Conservation (phyloP, 192 early-diverging fungal species). For the Geranomyces variabilis region DNA sequence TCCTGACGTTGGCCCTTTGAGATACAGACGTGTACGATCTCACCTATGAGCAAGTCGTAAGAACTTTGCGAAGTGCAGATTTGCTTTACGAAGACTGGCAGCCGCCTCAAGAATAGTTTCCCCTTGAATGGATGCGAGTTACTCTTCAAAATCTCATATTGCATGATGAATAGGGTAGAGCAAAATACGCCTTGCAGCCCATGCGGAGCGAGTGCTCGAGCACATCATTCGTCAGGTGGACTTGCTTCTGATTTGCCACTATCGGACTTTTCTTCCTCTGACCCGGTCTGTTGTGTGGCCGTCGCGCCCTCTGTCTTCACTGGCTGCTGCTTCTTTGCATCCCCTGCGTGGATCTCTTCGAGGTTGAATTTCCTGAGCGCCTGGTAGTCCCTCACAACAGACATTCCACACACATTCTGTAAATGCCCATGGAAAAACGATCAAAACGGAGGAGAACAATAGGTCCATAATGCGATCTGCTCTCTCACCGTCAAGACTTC, state of each 20-base stretch:
- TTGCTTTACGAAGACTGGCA: slow-evolving; percentile 44
- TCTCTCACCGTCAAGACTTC: slow-evolving; percentile 47
- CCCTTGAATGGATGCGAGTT: too few species aligned
- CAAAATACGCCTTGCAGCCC: too few species aligned
- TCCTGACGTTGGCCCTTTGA: slow-evolving; percentile 2
- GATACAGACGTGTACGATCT: slow-evolving; percentile 49
- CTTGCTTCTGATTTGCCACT: too few species aligned
- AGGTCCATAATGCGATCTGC: background rate
- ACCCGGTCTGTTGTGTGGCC: too few species aligned
- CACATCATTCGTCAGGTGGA: too few species aligned
- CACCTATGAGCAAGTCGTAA: slow-evolving; percentile 52
- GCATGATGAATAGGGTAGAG: too few species aligned
- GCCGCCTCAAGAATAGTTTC: slow-evolving; percentile 9
- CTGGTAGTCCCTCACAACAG: slow-evolving; percentile 45
- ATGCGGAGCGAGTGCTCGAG: too few species aligned
- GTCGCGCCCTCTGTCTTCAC: background rate
- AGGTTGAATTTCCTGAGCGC: slow-evolving; percentile 49
- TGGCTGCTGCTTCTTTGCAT: background rate
- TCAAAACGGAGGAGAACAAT: slow-evolving; percentile 9
- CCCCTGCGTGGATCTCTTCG: slow-evolving; percentile 34
- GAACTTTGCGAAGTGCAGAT: slow-evolving; percentile 43
- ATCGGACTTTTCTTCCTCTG: too few species aligned
- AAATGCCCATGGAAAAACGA: slow-evolving; percentile 4
- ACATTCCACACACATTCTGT: slow-evolving; percentile 46
- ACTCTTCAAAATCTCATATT: too few species aligned